phyloP scores from a whole-genome alignment of 2,329 filamentous ascomycete species.

The Fusarium pseudocircinatum region DNA sequence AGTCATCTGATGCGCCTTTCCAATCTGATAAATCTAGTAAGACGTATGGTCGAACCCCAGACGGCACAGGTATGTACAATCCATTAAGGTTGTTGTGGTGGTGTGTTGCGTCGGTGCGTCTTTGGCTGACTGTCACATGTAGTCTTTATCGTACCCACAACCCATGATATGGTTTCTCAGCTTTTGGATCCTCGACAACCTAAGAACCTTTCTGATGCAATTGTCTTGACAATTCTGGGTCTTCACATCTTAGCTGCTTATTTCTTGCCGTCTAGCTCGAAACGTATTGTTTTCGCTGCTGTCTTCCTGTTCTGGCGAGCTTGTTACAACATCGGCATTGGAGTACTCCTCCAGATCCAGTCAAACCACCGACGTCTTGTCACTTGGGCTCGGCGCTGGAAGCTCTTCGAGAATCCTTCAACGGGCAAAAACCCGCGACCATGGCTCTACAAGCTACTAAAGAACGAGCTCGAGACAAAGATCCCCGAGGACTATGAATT shows the following conservation, averaged over 20 bases:
- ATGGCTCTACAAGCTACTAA: slow-evolving; percentile 83
- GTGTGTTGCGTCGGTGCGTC: slow-evolving; percentile 10
- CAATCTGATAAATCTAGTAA: slow-evolving; percentile 62
- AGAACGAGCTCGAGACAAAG: slow-evolving; percentile 92
- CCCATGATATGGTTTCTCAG: slow-evolving; percentile 99
- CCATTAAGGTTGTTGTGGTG: slow-evolving; percentile 1
- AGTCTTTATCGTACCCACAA: slow-evolving; percentile 97
- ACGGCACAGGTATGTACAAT: slow-evolving; percentile 80
- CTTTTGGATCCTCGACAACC: slow-evolving; percentile 92
- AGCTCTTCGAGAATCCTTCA: slow-evolving; percentile 84
- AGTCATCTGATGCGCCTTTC: slow-evolving; percentile 19
- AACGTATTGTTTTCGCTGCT: slow-evolving; percentile 80
- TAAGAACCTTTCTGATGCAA: slow-evolving; percentile 88
- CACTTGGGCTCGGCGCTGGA: slow-evolving; percentile 85
- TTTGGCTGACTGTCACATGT: slow-evolving; percentile 42
- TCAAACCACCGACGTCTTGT: slow-evolving; percentile 89
- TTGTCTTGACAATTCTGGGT: slow-evolving; percentile 82
- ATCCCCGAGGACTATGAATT: slow-evolving; percentile 94
- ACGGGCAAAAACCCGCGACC: slow-evolving; percentile 86
- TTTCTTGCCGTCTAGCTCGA: slow-evolving; percentile 73
- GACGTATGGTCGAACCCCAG: slow-evolving; percentile 90
- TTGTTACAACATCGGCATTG: slow-evolving; percentile 94
- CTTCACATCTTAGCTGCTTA: slow-evolving; percentile 79
- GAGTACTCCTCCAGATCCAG: slow-evolving; percentile 86
- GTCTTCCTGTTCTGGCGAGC: slow-evolving; percentile 93